Evolutionary conservation across 1,284 basidiomycete species (phyloP).

Genomic region (Cutaneotrichosporon daszewskae): DNA sequence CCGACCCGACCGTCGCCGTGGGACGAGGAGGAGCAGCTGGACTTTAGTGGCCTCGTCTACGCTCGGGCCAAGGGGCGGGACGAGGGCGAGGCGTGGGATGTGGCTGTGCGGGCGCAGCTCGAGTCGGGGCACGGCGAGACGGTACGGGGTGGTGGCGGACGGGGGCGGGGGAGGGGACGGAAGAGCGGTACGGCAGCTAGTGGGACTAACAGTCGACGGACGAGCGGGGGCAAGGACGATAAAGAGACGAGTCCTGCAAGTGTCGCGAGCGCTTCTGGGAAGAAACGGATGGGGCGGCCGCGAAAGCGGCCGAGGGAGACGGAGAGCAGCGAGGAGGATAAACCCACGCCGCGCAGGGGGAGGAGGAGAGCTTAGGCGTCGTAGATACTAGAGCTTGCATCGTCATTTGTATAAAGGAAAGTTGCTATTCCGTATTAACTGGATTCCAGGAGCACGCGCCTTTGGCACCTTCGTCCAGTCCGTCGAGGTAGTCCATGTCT

Average conservation of each 20-base stretch:
- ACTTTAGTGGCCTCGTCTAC: constrained; percentile 7
- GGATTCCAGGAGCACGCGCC: constrained; percentile 68
- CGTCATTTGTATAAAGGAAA: too few relatives aligned
- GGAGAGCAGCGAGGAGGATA: too few relatives aligned
- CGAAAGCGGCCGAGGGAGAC: too few relatives aligned
- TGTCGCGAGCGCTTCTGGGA: too few relatives aligned
- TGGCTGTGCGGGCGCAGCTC: constrained; percentile 10
- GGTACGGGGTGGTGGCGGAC: not conserved
- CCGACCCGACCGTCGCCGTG: too few relatives aligned
- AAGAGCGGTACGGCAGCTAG: not conserved
- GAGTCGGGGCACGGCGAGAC: not conserved
- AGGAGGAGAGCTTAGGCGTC: too few relatives aligned
- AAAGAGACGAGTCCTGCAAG: too few relatives aligned
- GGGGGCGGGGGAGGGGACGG: not conserved
- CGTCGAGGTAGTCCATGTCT: constrained; percentile 60
- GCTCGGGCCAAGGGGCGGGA: constrained; percentile 7
- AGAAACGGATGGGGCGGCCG: too few relatives aligned
- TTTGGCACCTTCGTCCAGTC: constrained; percentile 58
- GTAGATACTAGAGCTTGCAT: too few relatives aligned
- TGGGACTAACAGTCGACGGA: not conserved
- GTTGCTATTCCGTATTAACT: constrained; percentile 48
- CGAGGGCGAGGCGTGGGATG: constrained; percentile 11
- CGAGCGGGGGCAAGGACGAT: not conserved
- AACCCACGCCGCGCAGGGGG: too few relatives aligned
- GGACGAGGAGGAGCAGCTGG: constrained; percentile 1